phyloP scores from a whole-genome alignment of 2,329 filamentous ascomycete genomes.

The Myriangium duriaei region DNA sequence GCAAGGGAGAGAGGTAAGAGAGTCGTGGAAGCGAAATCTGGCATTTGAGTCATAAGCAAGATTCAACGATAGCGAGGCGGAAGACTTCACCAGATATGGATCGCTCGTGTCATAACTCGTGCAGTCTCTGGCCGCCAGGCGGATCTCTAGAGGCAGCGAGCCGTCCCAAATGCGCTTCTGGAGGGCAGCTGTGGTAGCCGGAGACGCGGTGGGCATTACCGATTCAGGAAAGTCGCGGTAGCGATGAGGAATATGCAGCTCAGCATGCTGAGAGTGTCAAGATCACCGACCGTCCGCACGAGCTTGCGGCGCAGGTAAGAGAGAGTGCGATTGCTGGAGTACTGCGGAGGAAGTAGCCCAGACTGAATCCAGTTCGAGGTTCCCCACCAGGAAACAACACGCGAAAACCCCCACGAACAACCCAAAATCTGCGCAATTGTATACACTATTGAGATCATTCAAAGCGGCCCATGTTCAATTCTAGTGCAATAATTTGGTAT shows the following conservation, averaged over 20 bases:
- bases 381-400: no score
- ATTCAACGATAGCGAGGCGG: background rate
- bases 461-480: no score
- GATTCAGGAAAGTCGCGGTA: background rate
- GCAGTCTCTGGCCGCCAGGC: constrained; percentile 46
- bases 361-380: no score
- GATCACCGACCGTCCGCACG: no score
- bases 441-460: no score
- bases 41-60: background rate
- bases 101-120: constrained; percentile 47
- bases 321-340: no score
- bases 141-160: constrained; percentile 47
- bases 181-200: constrained; percentile 19
- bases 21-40: constrained; percentile 51
- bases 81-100: constrained; percentile 41
- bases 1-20: constrained; percentile 55
- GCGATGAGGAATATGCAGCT: background rate
- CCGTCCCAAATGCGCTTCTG: constrained; percentile 46
- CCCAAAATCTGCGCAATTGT: no score
- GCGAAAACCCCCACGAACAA: no score
- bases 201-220: constrained; percentile 5
- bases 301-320: no score
- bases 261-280: background rate
- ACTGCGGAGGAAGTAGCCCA: no score
- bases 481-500: no score